Base-by-base conservation (phyloP, 257 asterid genomes). In the Verbascum thapsus region DNA sequence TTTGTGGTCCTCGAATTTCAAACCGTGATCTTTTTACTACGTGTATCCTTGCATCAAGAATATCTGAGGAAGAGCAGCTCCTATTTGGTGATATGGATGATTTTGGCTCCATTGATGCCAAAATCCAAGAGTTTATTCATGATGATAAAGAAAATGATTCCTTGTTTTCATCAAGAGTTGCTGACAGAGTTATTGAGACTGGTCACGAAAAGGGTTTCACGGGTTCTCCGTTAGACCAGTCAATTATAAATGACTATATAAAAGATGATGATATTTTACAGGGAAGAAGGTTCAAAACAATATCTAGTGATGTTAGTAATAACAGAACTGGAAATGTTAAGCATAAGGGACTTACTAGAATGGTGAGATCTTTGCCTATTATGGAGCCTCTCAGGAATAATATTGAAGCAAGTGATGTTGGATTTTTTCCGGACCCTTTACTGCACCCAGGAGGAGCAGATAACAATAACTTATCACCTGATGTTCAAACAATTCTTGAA, bases 321-420 rank as follows among this genome's bases (percentile, higher is more conserved):
- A 66, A 61, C 30, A 70, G 73, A 58, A 44, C 49, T 42, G 70
- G 57, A 23, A 49, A 54, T 72, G 75, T 61, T 61, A 78, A 77
- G 59, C 23, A 72, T 18, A 68, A 76, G 66, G 78, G 63, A 55
- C 67, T 67, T 37, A 22, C 40, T 37, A 76, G 83, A 76, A 68
- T 53, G 64, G 81, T 69, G 38, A 83, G 75, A 72, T 92, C 99
- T 47, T 84, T 89, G 72, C 96, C 99, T 56, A 71, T 53, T 65
- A 69, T 78, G 78, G 75, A 67, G 51, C 60, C 78, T 49, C 67
- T 62, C 18, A 58, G 67, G 45, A 49, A 63, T 79, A 59, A 16
- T 71, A 61, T 74, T 19, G 72, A 63, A 64, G 63, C 47, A 42
- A 53, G 43, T 41, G 77, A 69, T 39, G 67, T 20, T 15, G 58